Conservation (phyloP, 495 filamentous ascomycete species). For the Hypomontagnella submonticulosa region DNA sequence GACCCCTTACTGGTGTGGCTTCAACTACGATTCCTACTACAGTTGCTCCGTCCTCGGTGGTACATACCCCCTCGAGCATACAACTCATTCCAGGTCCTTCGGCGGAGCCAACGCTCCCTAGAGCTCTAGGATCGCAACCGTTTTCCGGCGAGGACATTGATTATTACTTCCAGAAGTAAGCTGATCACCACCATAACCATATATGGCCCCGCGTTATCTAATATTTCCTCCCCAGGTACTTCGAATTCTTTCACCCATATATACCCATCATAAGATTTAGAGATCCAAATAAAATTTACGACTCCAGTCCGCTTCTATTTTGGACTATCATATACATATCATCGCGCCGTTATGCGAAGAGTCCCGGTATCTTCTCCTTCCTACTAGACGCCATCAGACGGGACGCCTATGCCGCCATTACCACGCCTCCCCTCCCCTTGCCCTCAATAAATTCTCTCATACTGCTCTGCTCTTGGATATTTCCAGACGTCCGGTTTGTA, state of each 20-base stretch:
- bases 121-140: constrained; percentile 56
- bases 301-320: constrained; percentile 53
- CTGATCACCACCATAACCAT: not conserved
- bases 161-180: constrained; percentile 59
- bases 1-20: constrained; percentile 12
- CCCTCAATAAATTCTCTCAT: constrained; percentile 57
- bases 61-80: constrained; percentile 40
- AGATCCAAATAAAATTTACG: constrained; percentile 56
- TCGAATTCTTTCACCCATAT: constrained; percentile 58
- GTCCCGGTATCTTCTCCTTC: constrained; percentile 54
- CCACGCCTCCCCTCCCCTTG: constrained; percentile 50
- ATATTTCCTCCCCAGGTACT: constrained; percentile 42
- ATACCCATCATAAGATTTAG: constrained; percentile 53
- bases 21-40: constrained; percentile 12
- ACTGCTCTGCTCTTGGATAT: constrained; percentile 56
- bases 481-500: constrained; percentile 55
- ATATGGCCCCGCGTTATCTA: not conserved
- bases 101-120: constrained; percentile 42
- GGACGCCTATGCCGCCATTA: constrained; percentile 51
- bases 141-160: constrained; percentile 60
- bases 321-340: constrained; percentile 59
- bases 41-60: constrained; percentile 31
- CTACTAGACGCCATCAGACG: constrained; percentile 52
- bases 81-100: constrained; percentile 9
- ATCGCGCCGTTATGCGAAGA: constrained; percentile 55